Conservation (phyloP, 257 asterid genomes). For the Nyctanthes arbortristis region DNA sequence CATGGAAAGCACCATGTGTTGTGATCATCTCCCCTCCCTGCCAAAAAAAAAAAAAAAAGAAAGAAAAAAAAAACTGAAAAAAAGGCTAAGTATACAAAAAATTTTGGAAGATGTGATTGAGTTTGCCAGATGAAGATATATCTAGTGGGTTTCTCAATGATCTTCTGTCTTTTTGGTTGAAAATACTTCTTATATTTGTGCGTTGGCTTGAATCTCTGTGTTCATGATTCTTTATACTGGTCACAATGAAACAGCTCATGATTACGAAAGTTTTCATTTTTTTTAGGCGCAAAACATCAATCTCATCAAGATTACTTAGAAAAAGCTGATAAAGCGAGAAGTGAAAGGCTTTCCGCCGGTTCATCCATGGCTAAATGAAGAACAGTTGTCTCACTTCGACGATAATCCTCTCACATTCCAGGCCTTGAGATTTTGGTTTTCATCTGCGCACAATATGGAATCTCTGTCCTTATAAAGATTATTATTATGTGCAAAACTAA, state of each 20-base stretch:
- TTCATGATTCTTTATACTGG: background rate
- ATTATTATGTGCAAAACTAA: background rate
- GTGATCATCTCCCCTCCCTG: background rate
- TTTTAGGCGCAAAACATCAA: conserved; percentile 64
- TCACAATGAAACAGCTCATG: background rate
- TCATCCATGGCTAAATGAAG: conserved; percentile 39
- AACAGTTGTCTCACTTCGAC: background rate
- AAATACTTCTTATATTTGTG: too few relatives aligned
- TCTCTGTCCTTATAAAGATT: background rate
- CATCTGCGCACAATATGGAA: conserved; percentile 1
- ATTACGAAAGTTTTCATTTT: background rate
- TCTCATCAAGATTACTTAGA: conserved; percentile 95
- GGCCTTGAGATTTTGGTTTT: background rate
- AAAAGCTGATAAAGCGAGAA: conserved; percentile 79
- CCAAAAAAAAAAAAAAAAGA: background rate
- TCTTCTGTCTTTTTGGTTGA: background rate
- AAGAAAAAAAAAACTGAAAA: background rate
- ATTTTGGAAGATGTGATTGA: background rate
- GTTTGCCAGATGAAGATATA: background rate
- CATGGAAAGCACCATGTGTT: too few relatives aligned
- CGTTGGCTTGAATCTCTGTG: background rate
- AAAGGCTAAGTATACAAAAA: background rate
- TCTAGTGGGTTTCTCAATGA: background rate
- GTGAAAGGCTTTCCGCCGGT: conserved; percentile 62
- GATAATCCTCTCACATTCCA: background rate